Percentiles rank a stretch among this genome's conserved stretches.
Evolutionary conservation across 345 rosid genomes (phyloP).

Genomic region (Zanthoxylum bungeanum): DNA sequence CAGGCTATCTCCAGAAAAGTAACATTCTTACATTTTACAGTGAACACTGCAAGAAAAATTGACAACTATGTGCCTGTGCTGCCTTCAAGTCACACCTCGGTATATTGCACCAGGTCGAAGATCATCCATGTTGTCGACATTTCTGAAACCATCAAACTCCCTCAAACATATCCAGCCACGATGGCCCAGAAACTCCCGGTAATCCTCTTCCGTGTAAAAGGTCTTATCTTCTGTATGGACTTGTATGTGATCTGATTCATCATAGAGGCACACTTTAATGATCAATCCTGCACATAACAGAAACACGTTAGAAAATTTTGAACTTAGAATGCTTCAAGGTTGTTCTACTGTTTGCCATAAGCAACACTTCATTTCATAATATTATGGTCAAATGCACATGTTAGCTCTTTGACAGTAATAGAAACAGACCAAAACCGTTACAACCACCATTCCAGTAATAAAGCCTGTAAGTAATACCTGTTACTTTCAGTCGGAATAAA

Average conservation of each 20-base stretch:
- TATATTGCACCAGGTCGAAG: conserved; percentile 76
- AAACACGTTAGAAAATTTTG: neutral
- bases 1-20: conserved; percentile 1
- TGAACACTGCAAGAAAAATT: neutral
- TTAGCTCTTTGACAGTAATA: neutral
- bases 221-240: conserved; percentile 85
- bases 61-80: neutral
- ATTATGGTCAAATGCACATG: neutral
- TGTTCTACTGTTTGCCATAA: neutral
- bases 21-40: neutral
- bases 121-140: conserved; percentile 84
- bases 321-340: neutral
- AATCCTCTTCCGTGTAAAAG: conserved; percentile 89
- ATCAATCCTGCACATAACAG: conserved; percentile 55
- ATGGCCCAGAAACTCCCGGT: conserved; percentile 66
- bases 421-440: neutral
- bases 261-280: conserved; percentile 77
- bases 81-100: conserved; percentile 61
- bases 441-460: neutral
- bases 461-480: neutral
- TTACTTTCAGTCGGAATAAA: neutral
- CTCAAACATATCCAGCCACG: conserved; percentile 76
- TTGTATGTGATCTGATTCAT: conserved; percentile 75
- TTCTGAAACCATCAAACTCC: conserved; percentile 80
- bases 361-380: neutral